Base-by-base conservation (phyloP, 2,329 filamentous ascomycete species). In the Aureobasidium vineae region DNA sequence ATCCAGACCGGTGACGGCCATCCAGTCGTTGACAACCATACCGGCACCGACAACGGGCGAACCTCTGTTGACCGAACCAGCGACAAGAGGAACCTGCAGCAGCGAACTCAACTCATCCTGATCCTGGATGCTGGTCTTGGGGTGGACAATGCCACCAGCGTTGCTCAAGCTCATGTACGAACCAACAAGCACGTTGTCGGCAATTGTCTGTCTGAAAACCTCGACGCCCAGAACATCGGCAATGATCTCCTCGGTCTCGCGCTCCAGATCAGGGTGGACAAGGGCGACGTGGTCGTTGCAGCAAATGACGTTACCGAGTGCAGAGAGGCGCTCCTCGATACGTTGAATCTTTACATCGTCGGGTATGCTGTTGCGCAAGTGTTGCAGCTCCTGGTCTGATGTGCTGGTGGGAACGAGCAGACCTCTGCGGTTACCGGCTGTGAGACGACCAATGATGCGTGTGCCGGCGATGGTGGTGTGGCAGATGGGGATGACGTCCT, bases 241-340 rank as follows among this genome's bases (percentile, higher is more conserved):
- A 76, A 99, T 93, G 56, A 99, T 97, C 82, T 99, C 95, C 81
- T 99, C 95, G 19, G 93, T 97, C 83, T 99, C 95, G 69, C 94
- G 90, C 84, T 98, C 95, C 68, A 99, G 84, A 76, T 99, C 95
- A 13, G 95, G 95, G 78, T 99, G 95, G 69, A 98, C 88, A 52
- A 99, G 88, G 63, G 95, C 95, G 72, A 98, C 95, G 80, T 97
- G 93, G 80, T 99, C 95, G 79, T 98, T 98, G 75, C 88, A 87
- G 75, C 92, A 96, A 75, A 99, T 97, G 69, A 98, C 95, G 77
- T 99, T 99, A 69, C 95, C 95, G 31, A 99, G 87, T 5, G 95
- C 95, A 21, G 92, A 97, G 70, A 99, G 85, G 49, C 95, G 88
- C 84, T 99, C 95, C 83, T 99, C 95, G 82, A 99, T 97, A 72